Base-by-base conservation (phyloP, 345 rosid species). In the Mangifera indica region DNA sequence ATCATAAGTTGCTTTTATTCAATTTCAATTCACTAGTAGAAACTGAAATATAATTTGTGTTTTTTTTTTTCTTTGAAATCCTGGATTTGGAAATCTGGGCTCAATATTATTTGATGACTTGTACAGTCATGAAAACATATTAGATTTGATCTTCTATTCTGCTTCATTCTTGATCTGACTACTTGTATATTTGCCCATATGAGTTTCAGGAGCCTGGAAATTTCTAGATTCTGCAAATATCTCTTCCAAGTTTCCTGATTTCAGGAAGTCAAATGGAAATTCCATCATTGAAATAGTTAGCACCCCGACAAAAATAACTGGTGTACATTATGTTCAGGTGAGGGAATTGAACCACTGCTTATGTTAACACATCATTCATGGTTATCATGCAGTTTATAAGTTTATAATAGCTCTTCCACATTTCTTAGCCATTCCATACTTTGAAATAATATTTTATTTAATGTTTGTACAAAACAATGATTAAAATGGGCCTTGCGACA, bases 271-370 rank as follows among this genome's bases (percentile, higher is more conserved):
- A 8, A 79, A 70, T 74, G 99, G 99, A 21, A 82, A 91, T 80
- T 89, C 98, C 66, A 81, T 88, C 62, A 84, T 93, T 72, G 98
- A 92, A 72, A 83, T 95, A 81, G 86, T 89, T 74, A 92, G 97
- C 72, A 78, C 88, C 42, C 91, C 95, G 62, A 92, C 99, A 40
- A 95, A 92, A 85, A 89, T 95, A 69, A 84, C 84, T 8, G 98
- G 97, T 77, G 97, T 95, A 67, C 98, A 95, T 84, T 95, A 92
- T 81, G 91, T 95, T 73, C 98, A 91, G 96, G 99, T 92, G 67
- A 77, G 80, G 60, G 57, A 66, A 21, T 69, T 70, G 7, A 70
- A 21, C 32, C 25, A 46, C 34, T 21, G 65, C 52, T 67, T 40
- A 65, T 61, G 3, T 7, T 9, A 59, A 56, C n/a, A 60, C 40